A percentile compares a stretch with the other conserved stretches of the same genome.
Evolutionary conservation across 2,329 filamentous ascomycete species (phyloP).

Genomic region (Rhynchosporium secalis): DNA sequence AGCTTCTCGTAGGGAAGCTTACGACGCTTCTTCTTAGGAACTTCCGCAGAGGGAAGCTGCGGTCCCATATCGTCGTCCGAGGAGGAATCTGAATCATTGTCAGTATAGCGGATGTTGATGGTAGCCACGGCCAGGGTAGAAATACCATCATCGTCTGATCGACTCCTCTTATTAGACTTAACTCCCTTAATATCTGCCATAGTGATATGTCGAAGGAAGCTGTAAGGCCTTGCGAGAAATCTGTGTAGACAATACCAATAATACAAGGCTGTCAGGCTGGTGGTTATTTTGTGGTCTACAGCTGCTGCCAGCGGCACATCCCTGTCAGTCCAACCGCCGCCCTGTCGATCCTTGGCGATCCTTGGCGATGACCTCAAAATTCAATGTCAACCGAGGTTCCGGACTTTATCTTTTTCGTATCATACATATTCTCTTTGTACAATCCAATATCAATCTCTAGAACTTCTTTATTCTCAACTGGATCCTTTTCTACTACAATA

Average conservation of each 20-base stretch:
- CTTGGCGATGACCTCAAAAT: background rate
- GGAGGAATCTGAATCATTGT: conserved; percentile 48
- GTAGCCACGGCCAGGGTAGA: background rate
- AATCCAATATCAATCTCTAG: background rate
- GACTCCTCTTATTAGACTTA: conserved; percentile 54
- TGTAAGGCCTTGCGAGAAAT: background rate
- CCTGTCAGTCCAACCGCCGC: background rate
- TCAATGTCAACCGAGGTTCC: background rate
- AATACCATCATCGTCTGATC: conserved; percentile 48
- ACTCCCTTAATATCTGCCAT: conserved; percentile 42
- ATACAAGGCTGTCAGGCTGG: conserved; percentile 8
- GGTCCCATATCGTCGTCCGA: conserved; percentile 94
- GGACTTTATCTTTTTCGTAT: background rate
- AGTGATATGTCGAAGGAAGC: background rate
- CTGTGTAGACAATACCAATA: background rate
- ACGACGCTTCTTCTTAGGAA: conserved; percentile 86
- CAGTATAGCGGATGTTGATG: conserved; percentile 16
- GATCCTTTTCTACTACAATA: background rate
- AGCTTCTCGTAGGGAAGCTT: conserved; percentile 93
- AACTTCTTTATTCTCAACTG: background rate
- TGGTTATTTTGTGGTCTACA: background rate
- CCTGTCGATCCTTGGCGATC: background rate
- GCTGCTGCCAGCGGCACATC: background rate
- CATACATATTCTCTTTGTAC: background rate
- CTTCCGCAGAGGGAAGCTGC: conserved; percentile 75